Base-by-base conservation (phyloP, 2,329 filamentous ascomycete species). In the Penicillium palitans region DNA sequence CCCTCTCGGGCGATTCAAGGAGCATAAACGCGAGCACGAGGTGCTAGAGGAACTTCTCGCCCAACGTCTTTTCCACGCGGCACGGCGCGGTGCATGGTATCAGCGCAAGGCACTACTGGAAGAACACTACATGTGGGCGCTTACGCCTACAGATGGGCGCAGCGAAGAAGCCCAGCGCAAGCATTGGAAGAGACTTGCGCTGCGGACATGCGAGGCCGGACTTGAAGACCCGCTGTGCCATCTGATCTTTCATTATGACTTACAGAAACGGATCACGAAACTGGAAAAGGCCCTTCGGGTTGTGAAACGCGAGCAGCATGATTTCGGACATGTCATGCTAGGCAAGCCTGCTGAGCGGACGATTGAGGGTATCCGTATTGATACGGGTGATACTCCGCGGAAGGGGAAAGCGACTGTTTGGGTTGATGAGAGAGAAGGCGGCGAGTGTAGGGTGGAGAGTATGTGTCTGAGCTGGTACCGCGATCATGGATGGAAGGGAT, bases 391-490 rank as follows among this genome's bases (percentile, higher is more conserved):
- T 1, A 44, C 52, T 29, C 65, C 68, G 3, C 69, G 65, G 72
- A 70, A 70, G 66, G 76, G 70, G 40, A 75, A 67, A 57, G 84
- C 57, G 90, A 96, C 95, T 0, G 81, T 91, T 45, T 99, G 95
- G 95, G 78, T 97, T 1, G 92, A 98, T 69, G 88, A 88, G 65
- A 75, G 82, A 5, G 88, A 89, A 69, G 83, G 80, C 9, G 83
- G 83, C 21, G 89, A 95, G 74, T 96, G 93, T 73, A 88, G 86
- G 53, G 95, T 99, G 13, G 95, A 99, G 77, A 89, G 85, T 56
- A 96, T 99, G 92, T 97, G 93, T 72, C 81, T 99, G 39, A 92
- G 87, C 45, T 85, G 89, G 78, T 98, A 98, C 74, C 87, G 90
- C 33, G 81, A 83, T 10, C 81, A 89, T 52, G 93, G 93, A 2